Evolutionary conservation across 208 protist species (phyloP).

Genomic region (Wallacemonas sp.): DNA sequence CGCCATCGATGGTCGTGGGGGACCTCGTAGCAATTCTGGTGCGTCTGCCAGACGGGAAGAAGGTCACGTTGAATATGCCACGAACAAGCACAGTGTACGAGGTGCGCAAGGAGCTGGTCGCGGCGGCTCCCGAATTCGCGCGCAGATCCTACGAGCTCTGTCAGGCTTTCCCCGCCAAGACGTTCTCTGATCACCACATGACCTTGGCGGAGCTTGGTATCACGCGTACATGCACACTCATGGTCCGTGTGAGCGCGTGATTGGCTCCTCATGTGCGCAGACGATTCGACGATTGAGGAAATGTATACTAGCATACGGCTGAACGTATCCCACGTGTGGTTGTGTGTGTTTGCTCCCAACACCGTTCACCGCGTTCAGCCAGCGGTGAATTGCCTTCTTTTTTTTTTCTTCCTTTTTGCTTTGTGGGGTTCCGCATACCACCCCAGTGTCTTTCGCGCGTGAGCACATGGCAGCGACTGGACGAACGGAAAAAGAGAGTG

Average conservation of each 20-base stretch:
- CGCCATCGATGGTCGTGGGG: conserved; percentile 7
- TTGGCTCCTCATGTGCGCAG: no score
- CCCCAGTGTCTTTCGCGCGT: no score
- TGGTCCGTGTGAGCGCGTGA: conserved; percentile 25
- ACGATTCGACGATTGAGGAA: no score
- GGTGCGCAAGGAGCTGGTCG: conserved; percentile 55
- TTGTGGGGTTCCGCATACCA: neutral
- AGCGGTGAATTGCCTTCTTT: no score
- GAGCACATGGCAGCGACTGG: no score
- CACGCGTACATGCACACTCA: conserved; percentile 58
- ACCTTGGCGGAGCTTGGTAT: conserved; percentile 67
- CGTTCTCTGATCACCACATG: conserved; percentile 51
- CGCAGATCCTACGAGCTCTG: conserved; percentile 60
- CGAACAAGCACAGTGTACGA: conserved; percentile 57
- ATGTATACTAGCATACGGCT: no score
- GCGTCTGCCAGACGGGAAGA: conserved; percentile 64
- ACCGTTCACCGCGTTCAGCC: no score
- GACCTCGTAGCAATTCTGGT: conserved; percentile 58
- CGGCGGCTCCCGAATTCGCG: conserved; percentile 48
- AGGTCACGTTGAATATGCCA: conserved; percentile 48
- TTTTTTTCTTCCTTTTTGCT: neutral
- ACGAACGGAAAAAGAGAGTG: no score
- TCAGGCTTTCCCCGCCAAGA: conserved; percentile 62
- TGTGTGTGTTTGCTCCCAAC: no score
- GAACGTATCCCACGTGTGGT: neutral